These are phyloP conservation scores for Penicillium sclerotigenum DNA, from an alignment of 2,329 filamentous ascomycete genomes.

Conservation along the genomic window DNA sequence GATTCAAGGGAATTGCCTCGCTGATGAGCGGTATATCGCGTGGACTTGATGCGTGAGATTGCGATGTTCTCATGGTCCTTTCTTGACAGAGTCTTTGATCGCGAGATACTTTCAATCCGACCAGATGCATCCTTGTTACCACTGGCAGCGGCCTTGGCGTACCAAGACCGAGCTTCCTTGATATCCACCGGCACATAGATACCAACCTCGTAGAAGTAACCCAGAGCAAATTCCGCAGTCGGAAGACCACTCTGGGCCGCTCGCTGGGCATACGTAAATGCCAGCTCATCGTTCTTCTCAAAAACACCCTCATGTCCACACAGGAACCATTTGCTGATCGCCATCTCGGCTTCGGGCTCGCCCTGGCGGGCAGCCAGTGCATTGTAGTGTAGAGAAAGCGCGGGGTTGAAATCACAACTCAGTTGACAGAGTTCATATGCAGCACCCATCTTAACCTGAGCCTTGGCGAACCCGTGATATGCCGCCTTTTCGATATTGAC, in stretches of 20 bases:
- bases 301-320: conserved; percentile 92
- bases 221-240: conserved; percentile 93
- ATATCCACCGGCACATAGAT: conserved; percentile 85
- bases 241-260: conserved; percentile 77
- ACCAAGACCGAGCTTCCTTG: conserved; percentile 81
- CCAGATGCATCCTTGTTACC: conserved; percentile 85
- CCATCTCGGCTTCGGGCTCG: conserved; percentile 88
- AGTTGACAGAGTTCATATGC: conserved; percentile 93
- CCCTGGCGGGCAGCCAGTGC: conserved; percentile 87
- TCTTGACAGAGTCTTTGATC: conserved; percentile 80
- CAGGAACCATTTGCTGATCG: conserved; percentile 97
- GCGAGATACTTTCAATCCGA: conserved; percentile 78
- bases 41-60: conserved; percentile 77
- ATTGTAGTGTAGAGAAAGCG: conserved; percentile 92
- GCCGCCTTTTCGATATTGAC: conserved; percentile 95
- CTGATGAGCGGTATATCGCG: conserved; percentile 64
- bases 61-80: conserved; percentile 91
- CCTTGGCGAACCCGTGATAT: conserved; percentile 91
- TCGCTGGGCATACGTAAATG: conserved; percentile 84
- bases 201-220: conserved; percentile 96
- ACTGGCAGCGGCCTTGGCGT: conserved; percentile 80
- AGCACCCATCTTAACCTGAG: conserved; percentile 94
- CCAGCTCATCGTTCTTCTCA: conserved; percentile 90
- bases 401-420: conserved; percentile 90
- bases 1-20: conserved; percentile 41